A percentile compares a stretch with the other conserved stretches of the same genome.
Evolutionary conservation across 2,329 filamentous ascomycete genomes (phyloP).

Genomic region (Fusarium abutilonis): DNA sequence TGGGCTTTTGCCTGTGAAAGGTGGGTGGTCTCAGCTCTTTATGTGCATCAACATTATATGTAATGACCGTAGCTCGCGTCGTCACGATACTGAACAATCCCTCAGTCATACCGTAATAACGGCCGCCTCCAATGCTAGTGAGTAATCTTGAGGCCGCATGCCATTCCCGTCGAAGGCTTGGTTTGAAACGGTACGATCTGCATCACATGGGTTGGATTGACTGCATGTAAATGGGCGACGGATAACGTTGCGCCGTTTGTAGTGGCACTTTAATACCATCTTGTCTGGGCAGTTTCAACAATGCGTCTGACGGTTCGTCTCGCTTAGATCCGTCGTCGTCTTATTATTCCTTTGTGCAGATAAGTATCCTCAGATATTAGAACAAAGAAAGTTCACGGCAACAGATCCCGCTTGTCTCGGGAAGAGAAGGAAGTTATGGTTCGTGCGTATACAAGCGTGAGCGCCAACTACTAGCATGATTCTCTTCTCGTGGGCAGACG

Average conservation of each 20-base stretch:
- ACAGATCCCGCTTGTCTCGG: constrained; percentile 39
- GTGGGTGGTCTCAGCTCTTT: constrained; percentile 39
- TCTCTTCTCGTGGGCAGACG: constrained; percentile 14
- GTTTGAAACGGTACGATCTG: constrained; percentile 12
- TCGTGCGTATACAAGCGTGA: constrained; percentile 8
- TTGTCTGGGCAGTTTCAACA: constrained; percentile 10
- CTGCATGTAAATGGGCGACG: background rate
- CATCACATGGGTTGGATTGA: constrained; percentile 13
- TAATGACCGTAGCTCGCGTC: constrained; percentile 15
- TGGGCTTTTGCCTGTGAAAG: constrained; percentile 26
- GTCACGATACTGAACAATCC: constrained; percentile 16
- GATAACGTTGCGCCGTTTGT: constrained; percentile 29
- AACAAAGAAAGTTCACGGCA: constrained; percentile 13
- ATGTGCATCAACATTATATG: background rate
- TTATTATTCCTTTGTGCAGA: background rate
- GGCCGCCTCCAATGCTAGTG: background rate
- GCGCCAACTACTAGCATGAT: constrained; percentile 23
- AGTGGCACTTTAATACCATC: constrained; percentile 4
- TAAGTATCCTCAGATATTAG: background rate
- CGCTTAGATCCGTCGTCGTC: constrained; percentile 21
- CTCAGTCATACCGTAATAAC: constrained; percentile 19
- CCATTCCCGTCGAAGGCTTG: constrained; percentile 1
- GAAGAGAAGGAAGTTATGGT: constrained; percentile 35
- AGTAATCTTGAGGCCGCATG: background rate
- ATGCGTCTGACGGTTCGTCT: constrained; percentile 16